Base-by-base conservation (phyloP, 2,329 filamentous ascomycete genomes). In the Trichoderma sp. region DNA sequence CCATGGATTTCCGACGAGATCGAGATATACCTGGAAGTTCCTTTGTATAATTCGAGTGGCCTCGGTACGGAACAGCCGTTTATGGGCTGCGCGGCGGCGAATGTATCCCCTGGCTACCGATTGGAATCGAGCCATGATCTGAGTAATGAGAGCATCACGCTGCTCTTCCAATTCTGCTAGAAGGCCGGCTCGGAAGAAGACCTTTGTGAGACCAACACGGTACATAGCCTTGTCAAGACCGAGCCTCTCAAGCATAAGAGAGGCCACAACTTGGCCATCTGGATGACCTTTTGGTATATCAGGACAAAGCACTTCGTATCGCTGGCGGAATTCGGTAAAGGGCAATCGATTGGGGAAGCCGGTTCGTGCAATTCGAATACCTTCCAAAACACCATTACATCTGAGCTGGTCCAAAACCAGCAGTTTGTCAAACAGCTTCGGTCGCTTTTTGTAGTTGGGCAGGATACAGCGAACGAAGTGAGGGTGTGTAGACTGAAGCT, bases 351-450 rank as follows among this genome's bases (percentile, higher is more conserved):
- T 99, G 65, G 96, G 96, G 80, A 99, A 99, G 28, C 96, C 96
- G 6, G 97, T 99, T 60, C 96, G 90, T 28, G 96, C 96, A 81
- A 99, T 99, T 73, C 96, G 90, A 78, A 99, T 99, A 74, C 96
- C 96, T 83, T 99, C 96, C n/a, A 99, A 86, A 3, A 99, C 96
- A 92, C 96, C 96, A 80, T 99, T 99, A 83, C 96, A 99, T 67
- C 96, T 91, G n/a, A 99, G 85, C 80, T 99, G 97, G 78, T 99
- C 96, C 6, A 99, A 87, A 2, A 99, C 97, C n/a, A 99, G 88
- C 3, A 94, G 89, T 3, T 93, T 93, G 78, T 92, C 93, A 81
- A 98, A 94, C 79, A 95, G 92, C 82, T 99, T 99, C 0, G 96
- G 94, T 28, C 91, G 89, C 83, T 99, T 99, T 83, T 97, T 98